These are phyloP conservation scores for Corynespora cassiicola DNA, from an alignment of 2,329 filamentous ascomycete genomes.

Conservation along the genomic window DNA sequence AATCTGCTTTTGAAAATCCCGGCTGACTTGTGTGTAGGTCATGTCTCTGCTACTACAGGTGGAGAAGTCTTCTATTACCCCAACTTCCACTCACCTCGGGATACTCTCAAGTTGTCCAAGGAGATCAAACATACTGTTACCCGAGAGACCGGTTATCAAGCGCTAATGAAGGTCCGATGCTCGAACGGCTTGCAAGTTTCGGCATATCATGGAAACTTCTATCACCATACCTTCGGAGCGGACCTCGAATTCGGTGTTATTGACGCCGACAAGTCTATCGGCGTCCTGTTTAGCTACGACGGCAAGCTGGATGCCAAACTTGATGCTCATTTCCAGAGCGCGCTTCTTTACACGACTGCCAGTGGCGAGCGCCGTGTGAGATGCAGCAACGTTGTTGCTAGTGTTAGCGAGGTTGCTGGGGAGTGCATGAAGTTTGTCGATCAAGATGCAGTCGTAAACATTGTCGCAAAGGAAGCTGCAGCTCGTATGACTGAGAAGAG, in stretches of 20 bases:
- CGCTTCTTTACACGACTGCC: conserved; percentile 91
- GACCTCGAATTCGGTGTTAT: conserved; percentile 93
- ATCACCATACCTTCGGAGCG: conserved; percentile 92
- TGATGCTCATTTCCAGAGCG: conserved; percentile 96
- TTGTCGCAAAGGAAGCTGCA: conserved; percentile 92
- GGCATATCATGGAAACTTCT: conserved; percentile 94
- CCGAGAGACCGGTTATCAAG: conserved; percentile 92
- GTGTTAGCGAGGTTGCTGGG: conserved; percentile 82
- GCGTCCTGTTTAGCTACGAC: conserved; percentile 91
- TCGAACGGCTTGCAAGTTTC: conserved; percentile 94
- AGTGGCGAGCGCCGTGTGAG: conserved; percentile 87
- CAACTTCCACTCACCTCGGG: conserved; percentile 89
- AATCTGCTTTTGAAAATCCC: not conserved
- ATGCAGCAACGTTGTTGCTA: conserved; percentile 92
- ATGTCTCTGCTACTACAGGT: conserved; percentile 86
- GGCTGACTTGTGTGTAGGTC: conserved; percentile 59
- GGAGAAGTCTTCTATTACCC: conserved; percentile 97
- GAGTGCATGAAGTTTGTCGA: conserved; percentile 92
- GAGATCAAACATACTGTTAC: conserved; percentile 88
- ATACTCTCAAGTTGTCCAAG: conserved; percentile 80
- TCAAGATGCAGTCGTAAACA: conserved; percentile 87
- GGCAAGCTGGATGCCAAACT: conserved; percentile 97
- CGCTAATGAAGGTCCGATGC: conserved; percentile 97
- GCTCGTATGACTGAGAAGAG: conserved; percentile 79
- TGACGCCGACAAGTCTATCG: conserved; percentile 92